Percentiles rank a stretch among this genome's conserved stretches.
Evolutionary conservation across 2,329 filamentous ascomycete species (phyloP).

Genomic region (Fusarium liriodendri): DNA sequence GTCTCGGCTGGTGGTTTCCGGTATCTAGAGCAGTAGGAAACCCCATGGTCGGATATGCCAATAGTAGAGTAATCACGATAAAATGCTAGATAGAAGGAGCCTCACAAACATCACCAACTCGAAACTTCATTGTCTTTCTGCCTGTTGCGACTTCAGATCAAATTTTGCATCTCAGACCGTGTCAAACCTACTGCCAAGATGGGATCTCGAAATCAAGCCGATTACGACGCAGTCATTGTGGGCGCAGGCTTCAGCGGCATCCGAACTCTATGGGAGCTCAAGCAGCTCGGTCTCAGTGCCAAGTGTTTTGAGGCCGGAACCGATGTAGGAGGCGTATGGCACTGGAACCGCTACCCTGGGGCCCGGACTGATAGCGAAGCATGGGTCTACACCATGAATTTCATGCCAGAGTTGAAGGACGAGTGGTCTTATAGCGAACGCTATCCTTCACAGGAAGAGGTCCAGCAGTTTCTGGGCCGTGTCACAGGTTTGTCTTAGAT

Average conservation of each 20-base stretch:
- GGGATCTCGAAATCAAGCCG: too few relatives aligned
- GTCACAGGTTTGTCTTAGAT: slow-evolving; percentile 2
- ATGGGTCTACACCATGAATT: too few relatives aligned
- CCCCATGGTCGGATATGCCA: too few relatives aligned
- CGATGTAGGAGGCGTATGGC: slow-evolving; percentile 32
- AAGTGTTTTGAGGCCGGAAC: slow-evolving; percentile 25
- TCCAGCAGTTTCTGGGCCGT: slow-evolving; percentile 15
- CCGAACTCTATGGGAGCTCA: slow-evolving; percentile 9
- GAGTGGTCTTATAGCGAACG: slow-evolving; percentile 13
- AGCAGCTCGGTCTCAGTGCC: slow-evolving; percentile 5
- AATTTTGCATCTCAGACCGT: too few relatives aligned
- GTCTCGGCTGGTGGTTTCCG: too few relatives aligned
- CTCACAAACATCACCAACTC: too few relatives aligned
- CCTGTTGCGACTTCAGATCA: too few relatives aligned
- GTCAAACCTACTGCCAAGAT: too few relatives aligned
- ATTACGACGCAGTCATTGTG: not conserved
- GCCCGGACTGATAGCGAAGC: not conserved
- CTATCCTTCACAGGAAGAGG: slow-evolving; percentile 17
- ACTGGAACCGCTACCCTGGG: slow-evolving; percentile 34
- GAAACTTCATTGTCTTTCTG: too few relatives aligned
- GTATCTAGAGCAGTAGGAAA: too few relatives aligned
- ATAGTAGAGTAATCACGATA: too few relatives aligned
- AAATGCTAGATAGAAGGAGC: too few relatives aligned
- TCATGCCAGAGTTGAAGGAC: not conserved
- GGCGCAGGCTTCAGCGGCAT: not conserved